A percentile compares a stretch with the other conserved stretches of the same genome.
Conservation (phyloP, 2,329 filamentous ascomycete genomes). For the Akanthomyces uredinophilus region DNA sequence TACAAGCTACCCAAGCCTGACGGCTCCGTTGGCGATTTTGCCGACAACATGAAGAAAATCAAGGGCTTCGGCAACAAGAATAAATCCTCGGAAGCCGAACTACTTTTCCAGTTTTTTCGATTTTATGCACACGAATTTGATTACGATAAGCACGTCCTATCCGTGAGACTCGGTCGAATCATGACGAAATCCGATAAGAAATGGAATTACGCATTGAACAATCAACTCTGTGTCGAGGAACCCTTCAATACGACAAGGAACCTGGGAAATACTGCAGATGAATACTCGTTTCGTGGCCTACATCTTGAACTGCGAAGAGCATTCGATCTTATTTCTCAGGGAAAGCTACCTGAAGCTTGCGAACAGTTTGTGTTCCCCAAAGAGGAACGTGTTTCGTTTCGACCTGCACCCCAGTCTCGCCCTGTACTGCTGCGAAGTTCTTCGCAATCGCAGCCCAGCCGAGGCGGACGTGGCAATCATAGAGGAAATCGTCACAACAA, state of each 20-base stretch:
- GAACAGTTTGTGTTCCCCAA: slow-evolving; percentile 85
- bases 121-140: slow-evolving; percentile 93
- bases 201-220: slow-evolving; percentile 76
- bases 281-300: slow-evolving; percentile 86
- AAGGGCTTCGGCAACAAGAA: slow-evolving; percentile 72
- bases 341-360: slow-evolving; percentile 76
- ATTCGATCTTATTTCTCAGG: slow-evolving; percentile 74
- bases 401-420: slow-evolving; percentile 49
- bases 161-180: slow-evolving; percentile 74
- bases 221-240: slow-evolving; percentile 90
- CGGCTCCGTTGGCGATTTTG: slow-evolving; percentile 70
- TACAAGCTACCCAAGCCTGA: slow-evolving; percentile 49
- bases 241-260: slow-evolving; percentile 90
- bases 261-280: slow-evolving; percentile 92
- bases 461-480: slow-evolving; percentile 45
- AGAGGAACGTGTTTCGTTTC: slow-evolving; percentile 59
- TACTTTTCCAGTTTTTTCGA: slow-evolving; percentile 94
- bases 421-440: slow-evolving; percentile 56
- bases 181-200: slow-evolving; percentile 80
- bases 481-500: slow-evolving; percentile 44
- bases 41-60: slow-evolving; percentile 75
- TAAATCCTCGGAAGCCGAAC: slow-evolving; percentile 72
- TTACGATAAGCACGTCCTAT: slow-evolving; percentile 78
- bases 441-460: slow-evolving; percentile 50
- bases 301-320: slow-evolving; percentile 86